Percentiles rank a stretch among this genome's conserved stretches.
phyloP scores from a whole-genome alignment of 2,329 filamentous ascomycete species.

The Aspergillus flavus region DNA sequence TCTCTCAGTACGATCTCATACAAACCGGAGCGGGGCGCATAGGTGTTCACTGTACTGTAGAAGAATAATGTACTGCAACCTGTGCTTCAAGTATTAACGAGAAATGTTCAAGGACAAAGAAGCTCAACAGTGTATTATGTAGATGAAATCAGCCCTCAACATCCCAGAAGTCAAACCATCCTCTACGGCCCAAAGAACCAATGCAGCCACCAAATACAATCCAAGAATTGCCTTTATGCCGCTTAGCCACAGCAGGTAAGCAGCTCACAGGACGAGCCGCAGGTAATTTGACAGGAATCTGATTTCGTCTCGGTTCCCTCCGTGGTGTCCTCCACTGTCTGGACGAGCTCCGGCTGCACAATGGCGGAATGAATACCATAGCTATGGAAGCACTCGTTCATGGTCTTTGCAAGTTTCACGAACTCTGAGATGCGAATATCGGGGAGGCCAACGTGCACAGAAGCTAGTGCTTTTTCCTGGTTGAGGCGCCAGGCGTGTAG shows the following conservation, averaged over 20 bases:
- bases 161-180: too few species aligned
- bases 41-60: too few species aligned
- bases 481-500: neutral
- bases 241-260: neutral
- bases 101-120: too few species aligned
- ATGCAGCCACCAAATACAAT: too few species aligned
- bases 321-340: neutral
- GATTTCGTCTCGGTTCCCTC: neutral
- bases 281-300: neutral
- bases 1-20: too few species aligned
- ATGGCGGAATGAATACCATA: neutral
- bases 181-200: too few species aligned
- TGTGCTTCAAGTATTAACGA: too few species aligned
- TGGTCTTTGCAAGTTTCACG: neutral
- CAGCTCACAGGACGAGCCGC: neutral
- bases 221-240: too few species aligned
- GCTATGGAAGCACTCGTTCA: neutral
- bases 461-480: neutral
- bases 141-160: too few species aligned
- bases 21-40: too few species aligned
- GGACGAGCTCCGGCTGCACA: neutral
- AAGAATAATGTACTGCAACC: too few species aligned
- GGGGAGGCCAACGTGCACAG: neutral
- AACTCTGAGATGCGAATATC: neutral
- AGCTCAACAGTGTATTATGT: too few species aligned